Evolutionary conservation across 306 rosid species (phyloP).

Genomic region (Vachellia collinsii): DNA sequence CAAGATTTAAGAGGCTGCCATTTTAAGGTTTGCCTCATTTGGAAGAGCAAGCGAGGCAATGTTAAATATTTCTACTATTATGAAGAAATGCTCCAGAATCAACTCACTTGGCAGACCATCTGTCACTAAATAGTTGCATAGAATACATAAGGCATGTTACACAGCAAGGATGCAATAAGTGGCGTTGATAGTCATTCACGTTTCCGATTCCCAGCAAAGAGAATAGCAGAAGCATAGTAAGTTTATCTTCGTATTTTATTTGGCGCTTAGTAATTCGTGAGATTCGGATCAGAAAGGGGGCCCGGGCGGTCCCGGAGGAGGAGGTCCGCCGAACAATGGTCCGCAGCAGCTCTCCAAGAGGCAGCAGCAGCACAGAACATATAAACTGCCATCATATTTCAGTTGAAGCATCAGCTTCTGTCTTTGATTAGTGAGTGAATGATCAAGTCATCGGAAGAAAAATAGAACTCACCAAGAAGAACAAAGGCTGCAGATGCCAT

Average conservation of each 20-base stretch:
- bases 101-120: neutral
- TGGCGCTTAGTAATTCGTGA: neutral
- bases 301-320: slow-evolving; percentile 29
- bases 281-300: slow-evolving; percentile 36
- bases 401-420: neutral
- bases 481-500: slow-evolving; percentile 44
- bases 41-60: neutral
- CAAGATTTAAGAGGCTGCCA: neutral
- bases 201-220: neutral
- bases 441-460: slow-evolving; percentile 31
- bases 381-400: slow-evolving; percentile 39
- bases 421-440: neutral
- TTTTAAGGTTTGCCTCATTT: neutral
- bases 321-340: slow-evolving; percentile 53
- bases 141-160: neutral
- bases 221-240: neutral
- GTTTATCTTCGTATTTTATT: no score
- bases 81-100: neutral
- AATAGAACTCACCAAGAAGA: slow-evolving; percentile 53
- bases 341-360: slow-evolving; percentile 57
- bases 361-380: slow-evolving; percentile 67
- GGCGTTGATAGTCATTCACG: neutral
- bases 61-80: neutral
- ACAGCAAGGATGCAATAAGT: neutral
- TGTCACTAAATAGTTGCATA: neutral